Evolutionary conservation across 345 rosid genomes (phyloP).

Genomic region (Cardamine resedifolia): DNA sequence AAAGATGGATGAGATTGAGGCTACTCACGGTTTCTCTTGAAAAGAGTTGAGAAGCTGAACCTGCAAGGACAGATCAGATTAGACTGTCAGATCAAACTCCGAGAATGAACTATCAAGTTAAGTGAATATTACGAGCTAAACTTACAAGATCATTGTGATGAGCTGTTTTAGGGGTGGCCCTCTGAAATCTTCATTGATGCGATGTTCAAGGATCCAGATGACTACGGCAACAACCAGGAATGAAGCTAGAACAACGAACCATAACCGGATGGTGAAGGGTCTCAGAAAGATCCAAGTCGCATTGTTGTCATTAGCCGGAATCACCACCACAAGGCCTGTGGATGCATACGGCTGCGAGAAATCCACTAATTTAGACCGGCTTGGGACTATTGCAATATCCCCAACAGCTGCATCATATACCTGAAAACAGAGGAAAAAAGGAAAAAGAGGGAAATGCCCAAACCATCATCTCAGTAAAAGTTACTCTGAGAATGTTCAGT

Average conservation of each 20-base stretch:
- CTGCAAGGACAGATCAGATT: conserved; percentile 44
- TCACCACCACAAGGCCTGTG: conserved; percentile 73
- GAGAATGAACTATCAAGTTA: neutral
- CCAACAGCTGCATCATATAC: conserved; percentile 69
- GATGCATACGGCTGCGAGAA: conserved; percentile 73
- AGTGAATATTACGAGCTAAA: conserved; percentile 27
- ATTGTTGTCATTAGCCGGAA: conserved; percentile 44
- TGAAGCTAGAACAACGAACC: conserved; percentile 55
- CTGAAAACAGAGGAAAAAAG: conserved; percentile 39
- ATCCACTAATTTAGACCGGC: conserved; percentile 58
- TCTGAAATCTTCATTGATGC: conserved; percentile 66
- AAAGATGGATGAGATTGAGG: conserved; percentile 12
- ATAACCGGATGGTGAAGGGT: conserved; percentile 64
- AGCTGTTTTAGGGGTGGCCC: conserved; percentile 66
- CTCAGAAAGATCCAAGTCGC: conserved; percentile 69
- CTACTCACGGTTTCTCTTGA: conserved; percentile 75
- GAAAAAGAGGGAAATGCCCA: conserved; percentile 9
- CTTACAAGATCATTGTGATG: conserved; percentile 62
- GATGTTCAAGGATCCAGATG: conserved; percentile 84
- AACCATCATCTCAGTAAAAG: conserved; percentile 3
- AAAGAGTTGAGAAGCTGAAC: conserved; percentile 94
- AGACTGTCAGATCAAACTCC: conserved; percentile 8
- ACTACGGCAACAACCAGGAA: conserved; percentile 60
- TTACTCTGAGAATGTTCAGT: conserved; percentile 12
- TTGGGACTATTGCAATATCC: conserved; percentile 63